Evolutionary conservation across 176 grass and related monocot species (phyloP).

Genomic region (Dendrocalamus sinicus): DNA sequence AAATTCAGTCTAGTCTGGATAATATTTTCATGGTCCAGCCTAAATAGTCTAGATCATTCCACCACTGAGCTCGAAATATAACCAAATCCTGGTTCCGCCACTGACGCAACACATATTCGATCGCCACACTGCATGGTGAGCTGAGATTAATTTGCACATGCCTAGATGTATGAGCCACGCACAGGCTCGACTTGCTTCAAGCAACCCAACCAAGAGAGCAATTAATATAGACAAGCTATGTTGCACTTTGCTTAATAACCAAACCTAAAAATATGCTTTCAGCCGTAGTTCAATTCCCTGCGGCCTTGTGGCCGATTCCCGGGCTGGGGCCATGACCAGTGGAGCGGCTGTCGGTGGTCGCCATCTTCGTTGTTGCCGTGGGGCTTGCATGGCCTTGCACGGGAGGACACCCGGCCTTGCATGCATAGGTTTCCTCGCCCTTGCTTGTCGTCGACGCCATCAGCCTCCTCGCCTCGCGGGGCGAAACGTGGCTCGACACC

Average conservation of each 20-base stretch:
- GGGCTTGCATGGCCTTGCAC: neutral
- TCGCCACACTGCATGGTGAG: neutral
- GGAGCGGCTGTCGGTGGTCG: slow-evolving; percentile 47
- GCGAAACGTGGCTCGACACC: neutral
- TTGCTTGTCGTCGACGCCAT: slow-evolving; percentile 19
- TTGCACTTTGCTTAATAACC: too few relatives aligned
- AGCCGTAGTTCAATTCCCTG: slow-evolving; percentile 43
- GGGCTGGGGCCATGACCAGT: slow-evolving; percentile 74
- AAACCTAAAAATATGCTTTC: neutral
- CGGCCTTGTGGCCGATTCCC: slow-evolving; percentile 60
- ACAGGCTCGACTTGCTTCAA: neutral
- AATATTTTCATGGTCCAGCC: too few relatives aligned
- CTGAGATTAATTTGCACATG: neutral
- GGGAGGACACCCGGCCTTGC: neutral
- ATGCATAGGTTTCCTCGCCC: neutral
- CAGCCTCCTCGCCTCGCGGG: slow-evolving; percentile 40
- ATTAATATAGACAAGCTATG: too few relatives aligned
- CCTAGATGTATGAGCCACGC: neutral
- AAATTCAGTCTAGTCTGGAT: too few relatives aligned
- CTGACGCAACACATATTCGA: neutral
- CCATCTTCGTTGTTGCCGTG: slow-evolving; percentile 17
- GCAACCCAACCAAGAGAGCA: neutral
- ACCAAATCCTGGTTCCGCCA: too few relatives aligned
- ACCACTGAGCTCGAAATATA: too few relatives aligned
- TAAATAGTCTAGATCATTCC: too few relatives aligned